A percentile compares a stretch with the other conserved stretches of the same genome.
These are phyloP conservation scores for Eucalyptus sp. DNA, from an alignment of 345 rosid genomes.

Conservation along the genomic window DNA sequence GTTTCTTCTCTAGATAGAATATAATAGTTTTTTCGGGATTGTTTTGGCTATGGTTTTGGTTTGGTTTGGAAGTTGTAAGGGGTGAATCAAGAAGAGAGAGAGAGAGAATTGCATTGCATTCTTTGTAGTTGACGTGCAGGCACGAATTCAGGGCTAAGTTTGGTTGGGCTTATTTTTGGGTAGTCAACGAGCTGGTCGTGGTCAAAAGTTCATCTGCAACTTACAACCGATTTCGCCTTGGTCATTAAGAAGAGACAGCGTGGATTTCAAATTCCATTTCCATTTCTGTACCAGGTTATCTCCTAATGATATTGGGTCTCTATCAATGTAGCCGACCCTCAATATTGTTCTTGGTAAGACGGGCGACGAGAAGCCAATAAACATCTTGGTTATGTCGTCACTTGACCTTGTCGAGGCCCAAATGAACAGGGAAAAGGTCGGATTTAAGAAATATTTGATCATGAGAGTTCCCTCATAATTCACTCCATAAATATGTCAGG, in stretches of 20 bases:
- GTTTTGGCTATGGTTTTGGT: not conserved
- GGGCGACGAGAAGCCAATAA: too few species aligned
- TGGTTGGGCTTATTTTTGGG: not conserved
- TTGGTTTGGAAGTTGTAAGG: not conserved
- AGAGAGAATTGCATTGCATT: not conserved
- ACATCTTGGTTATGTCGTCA: too few species aligned
- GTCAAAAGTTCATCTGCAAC: not conserved
- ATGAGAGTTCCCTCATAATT: too few species aligned
- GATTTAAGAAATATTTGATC: too few species aligned
- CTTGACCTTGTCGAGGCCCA: too few species aligned
- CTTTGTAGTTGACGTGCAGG: slow-evolving; percentile 42
- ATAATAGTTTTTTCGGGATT: not conserved
- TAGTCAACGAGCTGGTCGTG: not conserved
- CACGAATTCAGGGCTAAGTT: slow-evolving; percentile 32
- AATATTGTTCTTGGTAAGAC: too few species aligned
- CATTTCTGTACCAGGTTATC: not conserved
- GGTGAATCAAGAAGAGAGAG: not conserved
- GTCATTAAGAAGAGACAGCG: not conserved
- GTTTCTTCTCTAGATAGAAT: not conserved
- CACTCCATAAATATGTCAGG: too few species aligned
- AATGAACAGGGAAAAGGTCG: too few species aligned
- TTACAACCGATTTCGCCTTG: not conserved
- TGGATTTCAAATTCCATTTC: not conserved
- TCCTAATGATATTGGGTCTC: not conserved
- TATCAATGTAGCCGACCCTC: too few species aligned